These are phyloP conservation scores for Calonectria ilicicola DNA, from an alignment of 2,329 filamentous ascomycete genomes.

Conservation along the genomic window DNA sequence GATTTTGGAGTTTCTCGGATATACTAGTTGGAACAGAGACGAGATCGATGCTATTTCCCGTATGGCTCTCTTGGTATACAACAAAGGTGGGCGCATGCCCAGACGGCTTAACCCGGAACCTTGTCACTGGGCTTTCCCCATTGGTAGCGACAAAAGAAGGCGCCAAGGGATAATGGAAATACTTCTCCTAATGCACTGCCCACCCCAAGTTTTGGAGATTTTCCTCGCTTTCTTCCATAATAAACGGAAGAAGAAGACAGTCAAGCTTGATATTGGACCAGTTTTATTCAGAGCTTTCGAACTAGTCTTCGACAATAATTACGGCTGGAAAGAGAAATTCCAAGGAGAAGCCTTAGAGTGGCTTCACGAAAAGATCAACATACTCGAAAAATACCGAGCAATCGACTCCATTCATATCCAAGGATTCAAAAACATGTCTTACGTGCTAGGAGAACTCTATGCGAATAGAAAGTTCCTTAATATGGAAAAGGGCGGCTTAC, in stretches of 20 bases:
- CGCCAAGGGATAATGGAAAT: neutral
- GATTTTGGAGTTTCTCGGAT: neutral
- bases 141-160: neutral
- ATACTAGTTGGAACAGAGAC: neutral
- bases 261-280: neutral
- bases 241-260: neutral
- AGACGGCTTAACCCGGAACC: neutral
- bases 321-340: neutral
- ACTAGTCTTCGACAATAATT: neutral
- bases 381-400: neutral
- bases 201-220: neutral
- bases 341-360: neutral
- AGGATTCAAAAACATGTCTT: neutral
- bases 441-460: neutral
- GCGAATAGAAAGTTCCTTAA: neutral
- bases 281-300: neutral
- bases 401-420: neutral
- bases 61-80: neutral
- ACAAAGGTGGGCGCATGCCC: neutral
- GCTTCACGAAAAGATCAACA: neutral
- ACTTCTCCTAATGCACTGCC: neutral
- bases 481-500: neutral
- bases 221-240: neutral
- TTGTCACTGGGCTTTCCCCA: neutral
- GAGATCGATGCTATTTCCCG: neutral